Percentiles rank a stretch among this genome's conserved stretches.
Evolutionary conservation across 1,284 basidiomycete species (phyloP).

Genomic region (Hypsizygus ulmarius): DNA sequence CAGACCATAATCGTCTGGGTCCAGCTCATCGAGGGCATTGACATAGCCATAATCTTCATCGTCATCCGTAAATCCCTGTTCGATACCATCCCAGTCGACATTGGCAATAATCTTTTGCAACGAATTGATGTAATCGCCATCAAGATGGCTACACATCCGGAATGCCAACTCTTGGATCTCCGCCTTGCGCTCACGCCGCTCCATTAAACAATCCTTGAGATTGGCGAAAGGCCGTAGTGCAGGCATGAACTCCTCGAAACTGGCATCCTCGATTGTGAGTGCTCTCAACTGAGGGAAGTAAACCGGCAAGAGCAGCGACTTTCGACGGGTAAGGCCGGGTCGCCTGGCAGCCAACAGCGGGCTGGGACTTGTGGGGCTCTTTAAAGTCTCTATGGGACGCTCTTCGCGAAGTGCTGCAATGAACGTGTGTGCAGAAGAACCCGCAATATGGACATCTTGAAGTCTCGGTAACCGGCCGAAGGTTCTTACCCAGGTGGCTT

Average conservation of each 20-base stretch:
- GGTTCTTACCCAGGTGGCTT: conserved; percentile 13
- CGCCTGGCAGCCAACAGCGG: conserved; percentile 8
- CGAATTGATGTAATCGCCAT: conserved; percentile 16
- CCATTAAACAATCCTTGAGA: conserved; percentile 26
- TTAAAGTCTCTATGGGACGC: conserved; percentile 1
- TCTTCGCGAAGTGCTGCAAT: conserved; percentile 17
- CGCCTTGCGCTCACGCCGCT: conserved; percentile 27
- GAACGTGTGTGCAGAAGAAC: conserved; percentile 15
- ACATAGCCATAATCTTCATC: conserved; percentile 22
- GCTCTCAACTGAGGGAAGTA: conserved; percentile 31
- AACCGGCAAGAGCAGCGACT: conserved; percentile 18
- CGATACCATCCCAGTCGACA: conserved; percentile 31
- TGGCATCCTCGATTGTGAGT: conserved; percentile 25
- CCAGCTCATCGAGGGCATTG: conserved; percentile 14
- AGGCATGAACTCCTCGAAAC: conserved; percentile 23
- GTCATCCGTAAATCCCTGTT: conserved; percentile 21
- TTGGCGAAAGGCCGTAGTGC: conserved; percentile 10
- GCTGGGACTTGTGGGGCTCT: conserved; percentile 8
- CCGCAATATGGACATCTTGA: conserved; percentile 17
- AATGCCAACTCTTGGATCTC: conserved; percentile 26
- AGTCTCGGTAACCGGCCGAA: conserved; percentile 21
- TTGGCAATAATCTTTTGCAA: conserved; percentile 26
- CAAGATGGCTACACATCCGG: conserved; percentile 24
- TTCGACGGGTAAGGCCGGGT: conserved; percentile 9
- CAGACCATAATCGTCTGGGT: conserved; percentile 4